Evolutionary conservation across 805 yeast species (phyloP).

Genomic region (Wickerhamomyces queroliae): DNA sequence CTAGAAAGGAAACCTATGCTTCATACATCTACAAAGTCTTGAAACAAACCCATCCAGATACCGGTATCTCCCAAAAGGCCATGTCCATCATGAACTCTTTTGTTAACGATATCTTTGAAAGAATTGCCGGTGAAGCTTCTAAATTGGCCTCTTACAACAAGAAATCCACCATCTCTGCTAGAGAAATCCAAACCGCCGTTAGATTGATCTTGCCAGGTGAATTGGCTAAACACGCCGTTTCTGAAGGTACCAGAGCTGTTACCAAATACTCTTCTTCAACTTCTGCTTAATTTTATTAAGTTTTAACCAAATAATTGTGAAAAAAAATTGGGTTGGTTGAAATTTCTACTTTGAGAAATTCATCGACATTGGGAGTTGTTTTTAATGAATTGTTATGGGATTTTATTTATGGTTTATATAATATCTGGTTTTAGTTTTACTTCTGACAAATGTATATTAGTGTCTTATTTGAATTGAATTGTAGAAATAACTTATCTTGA

Average conservation of each 20-base stretch:
- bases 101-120: conserved; percentile 96
- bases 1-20: conserved; percentile 97
- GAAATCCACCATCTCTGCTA: conserved; percentile 95
- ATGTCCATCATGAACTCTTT: conserved; percentile 98
- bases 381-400: conserved; percentile 1
- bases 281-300: conserved; percentile 27
- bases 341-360: too few species aligned
- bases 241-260: conserved; percentile 98
- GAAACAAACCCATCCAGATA: conserved; percentile 98
- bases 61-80: conserved; percentile 97
- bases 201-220: conserved; percentile 98
- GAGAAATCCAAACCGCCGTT: conserved; percentile 98
- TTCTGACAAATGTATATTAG: not conserved
- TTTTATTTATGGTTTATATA: conserved; percentile 1
- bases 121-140: conserved; percentile 97
- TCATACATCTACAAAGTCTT: conserved; percentile 97
- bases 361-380: not conserved
- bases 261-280: conserved; percentile 82
- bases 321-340: too few species aligned
- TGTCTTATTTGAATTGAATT: not conserved
- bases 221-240: conserved; percentile 96
- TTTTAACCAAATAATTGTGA: not conserved
- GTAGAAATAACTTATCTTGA: too few species aligned
- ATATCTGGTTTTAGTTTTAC: conserved; percentile 1
- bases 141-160: conserved; percentile 98